Percentiles rank a stretch among this genome's conserved stretches.
Conservation (phyloP, 805 yeast genomes). For the Spathaspora passalidarum region DNA sequence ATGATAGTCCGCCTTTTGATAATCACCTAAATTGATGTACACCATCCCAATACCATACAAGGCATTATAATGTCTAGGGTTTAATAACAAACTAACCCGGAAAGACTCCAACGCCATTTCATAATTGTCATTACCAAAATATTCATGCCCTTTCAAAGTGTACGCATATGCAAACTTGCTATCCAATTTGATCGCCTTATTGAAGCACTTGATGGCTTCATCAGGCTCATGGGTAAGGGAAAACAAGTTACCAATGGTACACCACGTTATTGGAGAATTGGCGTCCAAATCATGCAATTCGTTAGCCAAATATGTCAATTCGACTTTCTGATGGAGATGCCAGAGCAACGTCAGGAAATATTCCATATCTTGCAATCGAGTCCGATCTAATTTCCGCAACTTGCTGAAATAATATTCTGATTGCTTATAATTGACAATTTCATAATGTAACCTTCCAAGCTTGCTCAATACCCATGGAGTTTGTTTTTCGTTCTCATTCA, state of each 20-base stretch:
- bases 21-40: slow-evolving; percentile 80
- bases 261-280: slow-evolving; percentile 84
- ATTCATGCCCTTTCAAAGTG: slow-evolving; percentile 93
- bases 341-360: slow-evolving; percentile 85
- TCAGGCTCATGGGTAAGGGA: slow-evolving; percentile 82
- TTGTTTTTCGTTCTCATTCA: slow-evolving; percentile 60
- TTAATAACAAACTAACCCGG: slow-evolving; percentile 71
- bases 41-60: slow-evolving; percentile 96
- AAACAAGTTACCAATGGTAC: slow-evolving; percentile 83
- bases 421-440: slow-evolving; percentile 79
- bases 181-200: slow-evolving; percentile 68
- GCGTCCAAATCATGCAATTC: slow-evolving; percentile 68
- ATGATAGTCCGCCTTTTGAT: slow-evolving; percentile 78
- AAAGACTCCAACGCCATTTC: slow-evolving; percentile 85
- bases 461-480: slow-evolving; percentile 86
- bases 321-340: slow-evolving; percentile 84
- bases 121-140: slow-evolving; percentile 81
- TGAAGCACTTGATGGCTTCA: slow-evolving; percentile 85
- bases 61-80: slow-evolving; percentile 87
- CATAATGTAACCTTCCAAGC: slow-evolving; percentile 80
- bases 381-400: slow-evolving; percentile 68
- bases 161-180: slow-evolving; percentile 80
- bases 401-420: slow-evolving; percentile 61
- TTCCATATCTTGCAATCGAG: slow-evolving; percentile 86
- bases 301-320: slow-evolving; percentile 76